phyloP scores from a whole-genome alignment of 2,329 filamentous ascomycete genomes.

The Sporothrix curviconia region DNA sequence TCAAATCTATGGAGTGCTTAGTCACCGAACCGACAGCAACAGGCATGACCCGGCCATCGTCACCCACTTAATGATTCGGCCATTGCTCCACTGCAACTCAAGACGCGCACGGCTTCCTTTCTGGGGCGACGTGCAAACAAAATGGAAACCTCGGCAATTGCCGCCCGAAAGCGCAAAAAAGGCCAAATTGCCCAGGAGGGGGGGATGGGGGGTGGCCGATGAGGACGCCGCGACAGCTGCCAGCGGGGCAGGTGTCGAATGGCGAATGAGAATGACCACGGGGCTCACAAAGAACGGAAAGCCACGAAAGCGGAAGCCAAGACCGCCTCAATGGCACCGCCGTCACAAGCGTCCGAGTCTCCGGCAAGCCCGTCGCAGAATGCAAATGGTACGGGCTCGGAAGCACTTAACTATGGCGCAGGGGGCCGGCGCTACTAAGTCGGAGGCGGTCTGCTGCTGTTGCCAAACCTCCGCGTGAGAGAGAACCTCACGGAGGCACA shows the following conservation, averaged over 20 bases:
- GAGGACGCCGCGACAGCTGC: too few species aligned
- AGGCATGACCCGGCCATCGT: constrained; percentile 53
- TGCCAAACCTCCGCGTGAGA: constrained; percentile 49
- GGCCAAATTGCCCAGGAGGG: constrained; percentile 37
- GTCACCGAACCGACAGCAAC: constrained; percentile 52
- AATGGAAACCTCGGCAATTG: constrained; percentile 28
- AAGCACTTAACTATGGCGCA: too few species aligned
- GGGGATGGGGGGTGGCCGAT: too few species aligned
- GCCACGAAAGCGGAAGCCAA: constrained; percentile 12
- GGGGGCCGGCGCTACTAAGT: not conserved
- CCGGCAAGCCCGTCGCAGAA: not conserved
- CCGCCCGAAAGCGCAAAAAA: constrained; percentile 48
- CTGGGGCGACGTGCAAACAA: constrained; percentile 29
- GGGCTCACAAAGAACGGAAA: not conserved
- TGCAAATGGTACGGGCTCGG: too few species aligned
- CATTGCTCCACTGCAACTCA: constrained; percentile 18
- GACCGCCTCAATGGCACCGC: not conserved
- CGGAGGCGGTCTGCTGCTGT: constrained; percentile 8
- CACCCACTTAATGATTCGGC: constrained; percentile 35
- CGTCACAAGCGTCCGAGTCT: constrained; percentile 5
- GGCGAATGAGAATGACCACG: not conserved
- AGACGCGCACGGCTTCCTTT: constrained; percentile 23
- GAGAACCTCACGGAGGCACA: constrained; percentile 74
- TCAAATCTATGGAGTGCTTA: constrained; percentile 52
- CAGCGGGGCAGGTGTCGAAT: not conserved